Evolutionary conservation across 129 eudicot genomes (phyloP).

Genomic region (Ambrosia trifida): DNA sequence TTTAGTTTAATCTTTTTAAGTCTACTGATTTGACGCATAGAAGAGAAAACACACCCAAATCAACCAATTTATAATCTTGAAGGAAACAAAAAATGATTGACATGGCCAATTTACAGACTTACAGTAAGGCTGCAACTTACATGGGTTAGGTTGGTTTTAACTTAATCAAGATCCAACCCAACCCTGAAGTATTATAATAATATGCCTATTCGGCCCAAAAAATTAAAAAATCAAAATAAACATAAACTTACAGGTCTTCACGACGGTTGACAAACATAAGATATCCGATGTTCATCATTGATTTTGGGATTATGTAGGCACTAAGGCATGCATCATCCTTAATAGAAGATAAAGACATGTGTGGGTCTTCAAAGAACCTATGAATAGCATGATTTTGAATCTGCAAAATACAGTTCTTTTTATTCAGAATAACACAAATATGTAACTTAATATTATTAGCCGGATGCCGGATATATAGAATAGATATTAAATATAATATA

Average conservation of each 20-base stretch:
- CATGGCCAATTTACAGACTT: slow-evolving; percentile 12
- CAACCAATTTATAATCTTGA: no score
- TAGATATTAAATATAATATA: no score
- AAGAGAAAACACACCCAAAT: no score
- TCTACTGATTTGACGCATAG: no score
- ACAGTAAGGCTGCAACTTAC: slow-evolving; percentile 6
- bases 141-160: neutral
- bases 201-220: neutral
- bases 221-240: neutral
- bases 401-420: slow-evolving; percentile 34
- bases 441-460: neutral
- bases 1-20: no score
- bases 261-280: slow-evolving; percentile 75
- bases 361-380: slow-evolving; percentile 79
- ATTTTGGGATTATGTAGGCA: slow-evolving; percentile 75
- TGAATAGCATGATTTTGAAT: slow-evolving; percentile 67
- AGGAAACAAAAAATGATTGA: neutral
- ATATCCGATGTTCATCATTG: slow-evolving; percentile 42
- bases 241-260: slow-evolving; percentile 55
- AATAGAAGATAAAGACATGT: slow-evolving; percentile 60
- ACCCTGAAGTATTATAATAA: neutral
- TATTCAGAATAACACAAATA: slow-evolving; percentile 7
- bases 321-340: slow-evolving; percentile 72
- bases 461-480: no score
- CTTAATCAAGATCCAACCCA: neutral